Percentiles rank a stretch among this genome's conserved stretches.
Conservation (phyloP, 257 asterid species). For the Solanum megistacrolobum region DNA sequence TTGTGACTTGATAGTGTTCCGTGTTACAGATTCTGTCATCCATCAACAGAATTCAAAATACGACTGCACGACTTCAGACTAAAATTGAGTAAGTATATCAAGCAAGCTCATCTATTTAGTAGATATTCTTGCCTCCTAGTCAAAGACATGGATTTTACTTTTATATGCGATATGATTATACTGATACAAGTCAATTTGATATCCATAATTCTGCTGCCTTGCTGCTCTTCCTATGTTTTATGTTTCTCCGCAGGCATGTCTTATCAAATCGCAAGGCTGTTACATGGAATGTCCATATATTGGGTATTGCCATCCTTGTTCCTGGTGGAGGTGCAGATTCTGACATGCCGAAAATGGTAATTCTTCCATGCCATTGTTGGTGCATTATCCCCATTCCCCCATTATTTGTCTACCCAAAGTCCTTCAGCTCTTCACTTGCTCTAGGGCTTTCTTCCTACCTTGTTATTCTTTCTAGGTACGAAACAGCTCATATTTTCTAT, state of each 20-base stretch:
- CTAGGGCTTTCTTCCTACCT: background rate
- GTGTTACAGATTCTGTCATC: conserved; percentile 60
- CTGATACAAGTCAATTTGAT: background rate
- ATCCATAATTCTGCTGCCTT: background rate
- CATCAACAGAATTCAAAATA: conserved; percentile 54
- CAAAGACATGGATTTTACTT: background rate
- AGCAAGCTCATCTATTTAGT: background rate
- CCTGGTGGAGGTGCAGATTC: conserved; percentile 37
- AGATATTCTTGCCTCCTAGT: background rate
- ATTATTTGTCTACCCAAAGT: background rate
- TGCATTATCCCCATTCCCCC: background rate
- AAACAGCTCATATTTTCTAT: background rate
- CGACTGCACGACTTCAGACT: conserved; percentile 50
- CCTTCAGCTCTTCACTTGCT: background rate
- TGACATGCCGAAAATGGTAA: conserved; percentile 44
- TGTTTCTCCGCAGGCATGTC: conserved; percentile 44
- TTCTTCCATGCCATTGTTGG: conserved; percentile 1
- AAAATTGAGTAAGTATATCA: conserved; percentile 67
- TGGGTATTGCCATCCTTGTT: conserved; percentile 28
- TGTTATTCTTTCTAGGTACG: background rate
- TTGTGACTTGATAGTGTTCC: conserved; percentile 2
- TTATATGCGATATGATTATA: background rate
- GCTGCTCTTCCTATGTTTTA: background rate
- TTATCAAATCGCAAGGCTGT: conserved; percentile 60
- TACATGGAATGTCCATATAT: conserved; percentile 55